phyloP scores from a whole-genome alignment of 305 asterid genomes.

The Solanum aculeatissimum region DNA sequence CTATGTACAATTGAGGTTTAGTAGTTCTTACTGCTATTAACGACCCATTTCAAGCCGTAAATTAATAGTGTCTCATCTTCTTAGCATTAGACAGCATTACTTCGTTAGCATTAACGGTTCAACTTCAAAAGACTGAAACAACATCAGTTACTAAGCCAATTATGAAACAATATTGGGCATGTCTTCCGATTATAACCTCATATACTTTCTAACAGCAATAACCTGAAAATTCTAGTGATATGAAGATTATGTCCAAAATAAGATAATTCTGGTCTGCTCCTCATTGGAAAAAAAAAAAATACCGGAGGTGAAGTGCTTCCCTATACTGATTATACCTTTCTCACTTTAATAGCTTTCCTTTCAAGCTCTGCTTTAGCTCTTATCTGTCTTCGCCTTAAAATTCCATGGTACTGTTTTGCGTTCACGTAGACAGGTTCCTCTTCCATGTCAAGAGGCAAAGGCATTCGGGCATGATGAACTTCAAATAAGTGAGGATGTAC shows the following conservation, averaged over 20 bases:
- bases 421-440: constrained; percentile 77
- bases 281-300: neutral
- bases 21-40: neutral
- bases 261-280: neutral
- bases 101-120: neutral
- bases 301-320: neutral
- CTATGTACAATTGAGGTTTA: neutral
- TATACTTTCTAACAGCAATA: neutral
- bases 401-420: constrained; percentile 76
- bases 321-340: constrained; percentile 35
- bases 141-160: neutral
- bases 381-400: constrained; percentile 62
- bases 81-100: neutral
- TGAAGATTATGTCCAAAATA: neutral
- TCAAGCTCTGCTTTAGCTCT: constrained; percentile 81
- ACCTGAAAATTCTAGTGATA: neutral
- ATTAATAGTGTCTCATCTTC: neutral
- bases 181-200: neutral
- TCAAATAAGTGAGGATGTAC: constrained; percentile 57
- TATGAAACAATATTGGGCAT: neutral
- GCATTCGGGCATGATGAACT: constrained; percentile 56
- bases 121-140: neutral
- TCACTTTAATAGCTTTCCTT: constrained; percentile 45
- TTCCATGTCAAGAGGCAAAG: constrained; percentile 71
- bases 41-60: neutral